phyloP scores from a whole-genome alignment of 1,284 basidiomycete species.

The Sanguinoderma infundibulare region DNA sequence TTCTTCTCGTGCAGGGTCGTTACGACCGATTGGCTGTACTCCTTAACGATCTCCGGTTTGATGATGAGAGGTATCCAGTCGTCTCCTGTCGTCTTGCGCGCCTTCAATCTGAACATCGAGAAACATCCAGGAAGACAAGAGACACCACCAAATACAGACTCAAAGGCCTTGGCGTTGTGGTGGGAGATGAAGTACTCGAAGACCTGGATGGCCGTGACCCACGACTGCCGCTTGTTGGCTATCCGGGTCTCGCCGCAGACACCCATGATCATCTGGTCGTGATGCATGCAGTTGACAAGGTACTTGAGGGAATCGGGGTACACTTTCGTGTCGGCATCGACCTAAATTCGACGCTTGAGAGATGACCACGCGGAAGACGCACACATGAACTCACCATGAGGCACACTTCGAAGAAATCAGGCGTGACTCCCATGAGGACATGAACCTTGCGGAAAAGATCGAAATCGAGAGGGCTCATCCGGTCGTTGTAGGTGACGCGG shows the following conservation, averaged over 20 bases:
- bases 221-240: conserved; percentile 96
- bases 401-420: conserved; percentile 97
- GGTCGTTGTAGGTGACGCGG: conserved; percentile 98
- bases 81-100: conserved; percentile 83
- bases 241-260: conserved; percentile 99
- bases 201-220: conserved; percentile 98
- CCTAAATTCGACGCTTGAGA: conserved; percentile 51
- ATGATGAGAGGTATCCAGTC: conserved; percentile 98
- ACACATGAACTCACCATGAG: conserved; percentile 80
- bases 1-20: conserved; percentile 98
- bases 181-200: conserved; percentile 99
- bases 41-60: conserved; percentile 96
- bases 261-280: conserved; percentile 99
- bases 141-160: conserved; percentile 99
- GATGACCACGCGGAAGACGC: neutral
- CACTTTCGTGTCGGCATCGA: conserved; percentile 97
- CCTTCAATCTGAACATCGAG: conserved; percentile 99
- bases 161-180: conserved; percentile 97
- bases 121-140: conserved; percentile 99
- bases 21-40: conserved; percentile 95
- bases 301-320: conserved; percentile 86
- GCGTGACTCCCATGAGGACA: conserved; percentile 97
- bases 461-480: conserved; percentile 97
- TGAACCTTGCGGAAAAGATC: conserved; percentile 98
- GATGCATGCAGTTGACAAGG: conserved; percentile 97